Base-by-base conservation (phyloP, 1,284 basidiomycete genomes). In the Ceraceosorus bombacis region DNA sequence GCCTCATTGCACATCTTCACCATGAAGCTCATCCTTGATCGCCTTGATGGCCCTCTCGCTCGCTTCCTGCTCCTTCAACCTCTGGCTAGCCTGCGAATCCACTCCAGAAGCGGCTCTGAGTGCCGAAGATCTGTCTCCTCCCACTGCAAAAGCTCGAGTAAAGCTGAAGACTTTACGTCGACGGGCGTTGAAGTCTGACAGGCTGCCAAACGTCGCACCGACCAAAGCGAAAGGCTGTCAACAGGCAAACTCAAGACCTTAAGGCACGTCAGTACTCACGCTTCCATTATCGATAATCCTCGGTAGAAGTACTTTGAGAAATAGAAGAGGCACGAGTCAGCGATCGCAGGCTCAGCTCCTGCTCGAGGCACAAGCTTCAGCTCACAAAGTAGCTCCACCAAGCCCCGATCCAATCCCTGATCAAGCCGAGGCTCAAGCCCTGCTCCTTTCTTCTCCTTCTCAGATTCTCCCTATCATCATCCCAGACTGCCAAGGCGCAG, bases 401-500 rank as follows among this genome's bases (percentile, higher is more conserved):
- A 0, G 69, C 68, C 49, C 58, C 53, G 60, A 88, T 80, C 72
- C 86, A 86, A 51, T 82, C 80, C 78, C 55, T 81, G 78, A 79
- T 86, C 81, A 63, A 78, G 70, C 58, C 81, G 78, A 58, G 82
- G 9, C 67, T 65, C 6, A 61, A 17, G 6, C 62, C 55, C 9
- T 63, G 38, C 40, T 38, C 10, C n/a, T 53, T 51, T n/a, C 64
- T 65, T 15, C 65, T 63, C 51, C 64, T 59, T 12, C 56, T 53
- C 58, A 82, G 80, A 68, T 82, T 82, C 13, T 66, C 58, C 40
- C 75, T 56, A 61, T 94, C 90, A 72, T 89, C 87, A 67, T 84
- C 81, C 86, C 90, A 95, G 2, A 92, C 88, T 46, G 91, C 85
- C 17, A 81, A 81, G 53, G 86, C 83, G 78, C 94, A 97, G 78